phyloP scores from a whole-genome alignment of 306 rosid species.

The Gleditsia sinensis region DNA sequence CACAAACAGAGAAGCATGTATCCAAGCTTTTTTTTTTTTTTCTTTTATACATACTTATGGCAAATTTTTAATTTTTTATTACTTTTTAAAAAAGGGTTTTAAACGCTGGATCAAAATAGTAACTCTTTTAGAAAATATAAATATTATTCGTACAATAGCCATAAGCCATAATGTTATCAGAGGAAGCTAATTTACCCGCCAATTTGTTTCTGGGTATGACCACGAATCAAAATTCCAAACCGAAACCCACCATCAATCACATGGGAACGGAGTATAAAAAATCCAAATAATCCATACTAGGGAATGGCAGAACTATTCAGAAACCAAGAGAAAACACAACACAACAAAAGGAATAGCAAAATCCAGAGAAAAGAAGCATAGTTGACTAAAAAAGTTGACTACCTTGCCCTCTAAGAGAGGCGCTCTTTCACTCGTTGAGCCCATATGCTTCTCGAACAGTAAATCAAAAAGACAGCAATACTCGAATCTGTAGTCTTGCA shows the following conservation, averaged over 20 bases:
- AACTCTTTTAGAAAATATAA: not conserved
- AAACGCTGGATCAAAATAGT: not conserved
- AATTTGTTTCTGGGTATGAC: not conserved
- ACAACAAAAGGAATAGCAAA: not conserved
- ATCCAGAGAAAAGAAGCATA: not conserved
- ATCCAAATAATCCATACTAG: too few species aligned
- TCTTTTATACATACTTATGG: too few species aligned
- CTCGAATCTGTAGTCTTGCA: not conserved
- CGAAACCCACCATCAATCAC: too few species aligned
- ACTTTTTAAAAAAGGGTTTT: not conserved
- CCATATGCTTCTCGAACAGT: slow-evolving; percentile 21
- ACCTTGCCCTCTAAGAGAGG: slow-evolving; percentile 44
- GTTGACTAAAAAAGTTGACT: slow-evolving; percentile 4
- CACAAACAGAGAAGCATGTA: not conserved
- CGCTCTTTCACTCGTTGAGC: slow-evolving; percentile 37
- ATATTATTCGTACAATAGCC: not conserved
- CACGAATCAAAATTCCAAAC: not conserved
- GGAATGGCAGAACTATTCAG: too few species aligned
- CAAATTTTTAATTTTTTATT: too few species aligned
- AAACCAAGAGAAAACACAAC: not conserved
- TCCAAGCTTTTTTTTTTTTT: too few species aligned
- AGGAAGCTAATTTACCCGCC: not conserved
- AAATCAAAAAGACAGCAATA: not conserved
- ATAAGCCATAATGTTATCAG: not conserved
- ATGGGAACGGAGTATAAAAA: too few species aligned